phyloP scores from a whole-genome alignment of 2,329 filamentous ascomycete genomes.

The Aspergillus texensis region DNA sequence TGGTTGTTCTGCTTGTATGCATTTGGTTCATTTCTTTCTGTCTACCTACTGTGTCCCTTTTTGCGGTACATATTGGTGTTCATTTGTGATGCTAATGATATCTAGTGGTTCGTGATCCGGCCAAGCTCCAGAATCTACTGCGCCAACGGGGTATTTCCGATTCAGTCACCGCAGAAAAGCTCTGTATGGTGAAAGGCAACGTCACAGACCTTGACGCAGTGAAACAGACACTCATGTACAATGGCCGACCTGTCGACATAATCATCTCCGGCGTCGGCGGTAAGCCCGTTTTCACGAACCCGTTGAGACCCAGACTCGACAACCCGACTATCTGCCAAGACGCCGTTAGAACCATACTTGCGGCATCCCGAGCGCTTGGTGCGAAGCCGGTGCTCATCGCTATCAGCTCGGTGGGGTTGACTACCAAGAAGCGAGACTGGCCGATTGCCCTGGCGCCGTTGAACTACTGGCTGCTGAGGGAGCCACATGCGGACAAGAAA shows the following conservation, averaged over 20 bases:
- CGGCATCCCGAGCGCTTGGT: slow-evolving; percentile 13
- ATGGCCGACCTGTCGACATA: slow-evolving; percentile 38
- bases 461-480: slow-evolving; percentile 34
- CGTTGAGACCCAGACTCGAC: slow-evolving; percentile 33
- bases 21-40: not conserved
- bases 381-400: slow-evolving; percentile 31
- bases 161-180: slow-evolving; percentile 38
- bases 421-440: slow-evolving; percentile 34
- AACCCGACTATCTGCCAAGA: slow-evolving; percentile 39
- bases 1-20: slow-evolving; percentile 44
- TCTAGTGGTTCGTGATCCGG: slow-evolving; percentile 50
- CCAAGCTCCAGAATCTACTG: slow-evolving; percentile 52
- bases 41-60: not conserved
- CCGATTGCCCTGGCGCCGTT: slow-evolving; percentile 35
- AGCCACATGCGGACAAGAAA: slow-evolving; percentile 42
- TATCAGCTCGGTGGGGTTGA: slow-evolving; percentile 37
- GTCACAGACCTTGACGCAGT: slow-evolving; percentile 47
- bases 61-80: not conserved
- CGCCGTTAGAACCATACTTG: slow-evolving; percentile 31
- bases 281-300: slow-evolving; percentile 28
- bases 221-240: slow-evolving; percentile 34
- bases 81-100: not conserved
- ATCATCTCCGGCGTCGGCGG: slow-evolving; percentile 54
- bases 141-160: slow-evolving; percentile 42
- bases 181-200: slow-evolving; percentile 54